These are phyloP conservation scores for Lojkania enalia DNA, from an alignment of 2,329 filamentous ascomycete species.

Conservation along the genomic window DNA sequence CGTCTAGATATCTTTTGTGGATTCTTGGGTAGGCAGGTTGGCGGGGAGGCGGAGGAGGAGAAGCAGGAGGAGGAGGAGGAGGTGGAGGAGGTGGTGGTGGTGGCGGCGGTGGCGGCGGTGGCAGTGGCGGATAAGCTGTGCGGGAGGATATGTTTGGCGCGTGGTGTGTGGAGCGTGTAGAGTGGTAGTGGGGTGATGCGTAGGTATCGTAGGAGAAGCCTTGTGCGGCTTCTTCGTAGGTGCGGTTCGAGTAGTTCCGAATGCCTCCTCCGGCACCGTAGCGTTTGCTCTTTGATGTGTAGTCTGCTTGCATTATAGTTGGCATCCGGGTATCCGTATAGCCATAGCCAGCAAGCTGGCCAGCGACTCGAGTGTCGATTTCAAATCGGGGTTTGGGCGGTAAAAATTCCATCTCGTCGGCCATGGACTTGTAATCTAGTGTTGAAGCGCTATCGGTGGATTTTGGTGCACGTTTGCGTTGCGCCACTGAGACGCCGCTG, in stretches of 20 bases:
- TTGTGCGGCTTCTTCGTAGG: not conserved
- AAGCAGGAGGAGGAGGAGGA: not conserved
- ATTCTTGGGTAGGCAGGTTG: constrained; percentile 11
- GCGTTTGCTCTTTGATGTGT: no score
- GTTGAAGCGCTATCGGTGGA: constrained; percentile 12
- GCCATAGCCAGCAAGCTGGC: not conserved
- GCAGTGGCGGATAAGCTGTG: not conserved
- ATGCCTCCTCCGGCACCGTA: no score
- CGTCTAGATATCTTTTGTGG: constrained; percentile 14
- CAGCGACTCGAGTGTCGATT: not conserved
- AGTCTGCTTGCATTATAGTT: not conserved
- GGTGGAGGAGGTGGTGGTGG: not conserved
- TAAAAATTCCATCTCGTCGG: constrained; percentile 31
- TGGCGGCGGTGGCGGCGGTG: not conserved
- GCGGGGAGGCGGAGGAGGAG: not conserved
- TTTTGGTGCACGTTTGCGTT: constrained; percentile 25
- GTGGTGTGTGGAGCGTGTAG: not conserved
- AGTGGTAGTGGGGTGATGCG: not conserved
- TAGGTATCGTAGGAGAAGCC: not conserved
- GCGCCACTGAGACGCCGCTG: constrained; percentile 29
- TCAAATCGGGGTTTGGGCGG: constrained; percentile 13
- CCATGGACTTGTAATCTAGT: constrained; percentile 16
- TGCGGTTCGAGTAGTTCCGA: not conserved
- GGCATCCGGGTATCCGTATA: not conserved
- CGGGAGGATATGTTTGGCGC: not conserved